phyloP scores from a whole-genome alignment of 2,329 filamentous ascomycete species.

The Colletotrichum spaethianum region DNA sequence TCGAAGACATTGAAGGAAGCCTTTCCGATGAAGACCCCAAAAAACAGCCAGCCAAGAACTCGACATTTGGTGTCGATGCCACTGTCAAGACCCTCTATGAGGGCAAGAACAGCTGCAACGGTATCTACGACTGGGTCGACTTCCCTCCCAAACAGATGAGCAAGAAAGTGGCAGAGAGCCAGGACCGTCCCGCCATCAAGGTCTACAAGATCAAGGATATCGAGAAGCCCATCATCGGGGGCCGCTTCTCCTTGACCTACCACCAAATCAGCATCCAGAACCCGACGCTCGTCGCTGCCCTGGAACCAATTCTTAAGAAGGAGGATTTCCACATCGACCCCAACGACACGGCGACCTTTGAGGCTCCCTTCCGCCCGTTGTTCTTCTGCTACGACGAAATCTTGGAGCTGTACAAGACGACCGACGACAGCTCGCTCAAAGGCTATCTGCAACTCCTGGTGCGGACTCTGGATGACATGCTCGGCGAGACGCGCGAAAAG shows the following conservation, averaged over 20 bases:
- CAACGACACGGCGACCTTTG: slow-evolving; percentile 54
- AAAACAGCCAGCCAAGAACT: slow-evolving; percentile 15
- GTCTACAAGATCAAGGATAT: slow-evolving; percentile 62
- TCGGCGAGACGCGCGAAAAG: slow-evolving; percentile 55
- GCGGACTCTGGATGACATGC: slow-evolving; percentile 58
- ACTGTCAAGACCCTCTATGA: slow-evolving; percentile 59
- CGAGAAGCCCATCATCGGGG: slow-evolving; percentile 56
- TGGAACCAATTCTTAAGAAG: slow-evolving; percentile 60
- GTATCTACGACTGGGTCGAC: slow-evolving; percentile 55
- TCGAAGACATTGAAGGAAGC: slow-evolving; percentile 38
- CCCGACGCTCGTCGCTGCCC: slow-evolving; percentile 54
- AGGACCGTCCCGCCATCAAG: slow-evolving; percentile 60
- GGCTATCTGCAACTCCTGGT: slow-evolving; percentile 58
- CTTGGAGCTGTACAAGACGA: slow-evolving; percentile 48
- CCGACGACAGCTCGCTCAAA: slow-evolving; percentile 49
- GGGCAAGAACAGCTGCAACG: slow-evolving; percentile 46
- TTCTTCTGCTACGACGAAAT: slow-evolving; percentile 63
- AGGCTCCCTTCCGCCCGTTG: slow-evolving; percentile 56
- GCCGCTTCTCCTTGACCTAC: slow-evolving; percentile 56
- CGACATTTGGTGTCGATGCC: slow-evolving; percentile 48
- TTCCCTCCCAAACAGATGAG: slow-evolving; percentile 59
- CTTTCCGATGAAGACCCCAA: slow-evolving; percentile 37
- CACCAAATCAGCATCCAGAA: slow-evolving; percentile 61
- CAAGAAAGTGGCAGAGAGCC: slow-evolving; percentile 52
- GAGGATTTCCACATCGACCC: slow-evolving; percentile 57